Evolutionary conservation across 2,329 filamentous ascomycete genomes (phyloP).

Genomic region (Teratosphaeria viscida): DNA sequence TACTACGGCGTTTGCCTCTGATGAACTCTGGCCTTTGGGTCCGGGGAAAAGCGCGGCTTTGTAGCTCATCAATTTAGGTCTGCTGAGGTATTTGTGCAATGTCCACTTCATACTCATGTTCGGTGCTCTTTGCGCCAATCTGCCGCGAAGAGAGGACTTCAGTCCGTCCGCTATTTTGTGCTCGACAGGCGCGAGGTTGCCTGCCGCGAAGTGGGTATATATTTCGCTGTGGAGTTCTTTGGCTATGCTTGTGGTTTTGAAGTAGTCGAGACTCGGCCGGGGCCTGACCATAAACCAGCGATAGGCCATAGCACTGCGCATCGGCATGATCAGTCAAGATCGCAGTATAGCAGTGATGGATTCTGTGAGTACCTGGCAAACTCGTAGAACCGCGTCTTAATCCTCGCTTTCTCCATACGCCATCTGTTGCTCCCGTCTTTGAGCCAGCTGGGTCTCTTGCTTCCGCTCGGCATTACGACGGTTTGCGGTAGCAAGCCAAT

Average conservation of each 20-base stretch:
- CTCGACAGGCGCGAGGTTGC: constrained; percentile 20
- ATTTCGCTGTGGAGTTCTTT: constrained; percentile 34
- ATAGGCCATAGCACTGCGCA: neutral
- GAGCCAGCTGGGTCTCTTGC: constrained; percentile 14
- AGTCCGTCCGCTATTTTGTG: constrained; percentile 14
- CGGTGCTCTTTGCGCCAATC: constrained; percentile 28
- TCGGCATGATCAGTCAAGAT: neutral
- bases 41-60: constrained; percentile 7
- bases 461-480: constrained; percentile 21
- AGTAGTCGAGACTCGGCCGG: constrained; percentile 23
- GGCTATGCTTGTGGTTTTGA: constrained; percentile 28
- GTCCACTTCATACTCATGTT: constrained; percentile 20
- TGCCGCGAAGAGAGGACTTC: constrained; percentile 19
- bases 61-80: constrained; percentile 18
- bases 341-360: neutral
- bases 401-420: constrained; percentile 9
- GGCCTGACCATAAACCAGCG: constrained; percentile 12
- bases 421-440: constrained; percentile 1
- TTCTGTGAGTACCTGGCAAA: neutral
- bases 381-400: constrained; percentile 2
- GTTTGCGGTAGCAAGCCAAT: constrained; percentile 34
- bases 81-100: constrained; percentile 17
- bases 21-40: constrained; percentile 9
- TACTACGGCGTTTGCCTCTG: constrained; percentile 13
- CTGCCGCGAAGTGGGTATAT: constrained; percentile 38